Evolutionary conservation across 139 green algal species (phyloP).

Genomic region (Auxenochlorella pyrenoidosa): DNA sequence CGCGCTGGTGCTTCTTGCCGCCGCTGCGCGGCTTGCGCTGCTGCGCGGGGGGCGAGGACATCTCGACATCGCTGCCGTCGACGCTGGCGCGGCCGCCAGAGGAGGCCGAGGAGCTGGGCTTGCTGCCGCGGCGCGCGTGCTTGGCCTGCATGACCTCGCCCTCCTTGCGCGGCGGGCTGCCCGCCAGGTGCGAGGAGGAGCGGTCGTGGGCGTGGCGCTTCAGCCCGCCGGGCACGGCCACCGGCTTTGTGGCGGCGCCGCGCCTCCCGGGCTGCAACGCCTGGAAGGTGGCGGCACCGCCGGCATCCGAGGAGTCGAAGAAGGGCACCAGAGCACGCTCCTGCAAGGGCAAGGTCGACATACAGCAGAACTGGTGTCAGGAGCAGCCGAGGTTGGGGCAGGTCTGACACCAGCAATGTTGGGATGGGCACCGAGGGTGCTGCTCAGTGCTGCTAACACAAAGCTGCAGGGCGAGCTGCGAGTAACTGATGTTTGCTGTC

Average conservation of each 20-base stretch:
- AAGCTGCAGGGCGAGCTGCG: no score
- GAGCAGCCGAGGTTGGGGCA: no score
- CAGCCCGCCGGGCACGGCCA: background rate
- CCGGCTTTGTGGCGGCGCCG: background rate
- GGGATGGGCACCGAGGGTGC: no score
- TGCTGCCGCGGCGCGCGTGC: conserved; percentile 19
- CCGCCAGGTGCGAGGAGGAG: background rate
- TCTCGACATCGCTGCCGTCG: background rate
- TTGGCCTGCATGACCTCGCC: background rate
- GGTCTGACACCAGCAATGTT: no score
- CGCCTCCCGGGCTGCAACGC: background rate
- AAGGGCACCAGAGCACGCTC: conserved; percentile 50
- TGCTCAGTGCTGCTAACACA: no score
- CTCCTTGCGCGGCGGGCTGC: conserved; percentile 34
- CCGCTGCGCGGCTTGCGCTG: conserved; percentile 1
- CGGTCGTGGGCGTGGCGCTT: conserved; percentile 35
- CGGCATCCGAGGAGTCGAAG: conserved; percentile 29
- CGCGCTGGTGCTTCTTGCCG: conserved; percentile 2
- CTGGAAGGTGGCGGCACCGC: background rate
- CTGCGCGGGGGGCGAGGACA: background rate
- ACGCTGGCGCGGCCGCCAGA: background rate
- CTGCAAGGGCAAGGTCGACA: background rate
- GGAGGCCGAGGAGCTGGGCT: background rate
- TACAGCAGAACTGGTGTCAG: no score
- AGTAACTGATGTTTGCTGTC: no score